Evolutionary conservation across 805 yeast genomes (phyloP).

Genomic region (Saccharomycopsis sp.): DNA sequence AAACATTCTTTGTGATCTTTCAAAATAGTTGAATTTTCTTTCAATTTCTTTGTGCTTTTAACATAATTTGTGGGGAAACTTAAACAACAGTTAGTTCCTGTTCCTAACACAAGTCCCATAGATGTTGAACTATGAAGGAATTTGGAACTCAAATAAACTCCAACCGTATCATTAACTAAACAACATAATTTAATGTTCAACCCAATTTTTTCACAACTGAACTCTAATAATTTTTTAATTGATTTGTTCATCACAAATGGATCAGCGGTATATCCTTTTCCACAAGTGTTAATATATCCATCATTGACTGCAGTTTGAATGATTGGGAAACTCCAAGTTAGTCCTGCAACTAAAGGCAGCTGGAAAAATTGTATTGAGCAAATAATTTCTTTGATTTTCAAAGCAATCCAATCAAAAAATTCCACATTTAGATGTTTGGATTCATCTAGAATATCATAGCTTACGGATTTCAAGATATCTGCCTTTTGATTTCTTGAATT

Average conservation of each 20-base stretch:
- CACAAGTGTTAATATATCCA: slow-evolving; percentile 10
- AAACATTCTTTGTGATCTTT: neutral
- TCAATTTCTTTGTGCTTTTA: neutral
- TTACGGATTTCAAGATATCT: neutral
- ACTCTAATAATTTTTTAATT: slow-evolving; percentile 8
- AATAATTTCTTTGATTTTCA: slow-evolving; percentile 1
- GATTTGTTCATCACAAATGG: neutral
- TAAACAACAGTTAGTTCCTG: slow-evolving; percentile 15
- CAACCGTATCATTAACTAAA: slow-evolving; percentile 12
- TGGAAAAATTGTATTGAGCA: neutral
- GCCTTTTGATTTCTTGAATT: neutral
- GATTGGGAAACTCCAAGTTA: slow-evolving; percentile 17
- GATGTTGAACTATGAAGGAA: slow-evolving; percentile 1
- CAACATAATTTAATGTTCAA: slow-evolving; percentile 4
- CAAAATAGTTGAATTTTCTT: no score
- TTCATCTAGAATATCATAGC: slow-evolving; percentile 1
- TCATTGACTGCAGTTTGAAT: slow-evolving; percentile 8
- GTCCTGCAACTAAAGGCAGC: neutral
- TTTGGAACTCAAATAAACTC: slow-evolving; percentile 8
- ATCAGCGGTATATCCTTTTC: slow-evolving; percentile 13
- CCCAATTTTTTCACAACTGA: neutral
- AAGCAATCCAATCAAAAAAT: slow-evolving; percentile 12
- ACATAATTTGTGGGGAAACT: neutral
- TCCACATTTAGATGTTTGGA: slow-evolving; percentile 1
- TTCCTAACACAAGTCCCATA: slow-evolving; percentile 20